phyloP scores from a whole-genome alignment of 2,329 filamentous ascomycete genomes.

The Lasiodiplodia citricola region DNA sequence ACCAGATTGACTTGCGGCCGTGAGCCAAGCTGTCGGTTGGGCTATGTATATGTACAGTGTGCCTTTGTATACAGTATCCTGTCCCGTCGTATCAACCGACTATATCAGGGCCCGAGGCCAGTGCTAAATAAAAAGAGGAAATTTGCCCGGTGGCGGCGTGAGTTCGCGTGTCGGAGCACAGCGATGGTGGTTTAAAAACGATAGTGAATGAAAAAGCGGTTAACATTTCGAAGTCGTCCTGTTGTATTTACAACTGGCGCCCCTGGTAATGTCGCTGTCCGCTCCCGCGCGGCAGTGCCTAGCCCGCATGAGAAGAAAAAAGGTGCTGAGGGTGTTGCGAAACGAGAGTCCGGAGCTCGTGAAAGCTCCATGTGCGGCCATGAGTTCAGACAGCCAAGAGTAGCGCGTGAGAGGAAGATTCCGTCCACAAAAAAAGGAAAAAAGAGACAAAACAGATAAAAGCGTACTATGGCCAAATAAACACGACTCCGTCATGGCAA shows the following conservation, averaged over 20 bases:
- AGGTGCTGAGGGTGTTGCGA: constrained; percentile 10
- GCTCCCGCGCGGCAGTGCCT: constrained; percentile 18
- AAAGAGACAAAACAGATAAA: constrained; percentile 6
- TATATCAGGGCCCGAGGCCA: background rate
- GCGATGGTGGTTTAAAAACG: background rate
- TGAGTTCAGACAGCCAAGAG: constrained; percentile 7
- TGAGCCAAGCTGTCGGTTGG: constrained; percentile 10
- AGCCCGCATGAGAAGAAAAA: constrained; percentile 15
- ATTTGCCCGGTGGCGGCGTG: constrained; percentile 10
- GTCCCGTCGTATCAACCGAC: background rate
- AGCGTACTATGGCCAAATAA: constrained; percentile 25
- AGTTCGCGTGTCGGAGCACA: constrained; percentile 16
- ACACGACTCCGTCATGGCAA: constrained; percentile 25
- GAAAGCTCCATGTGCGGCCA: constrained; percentile 14
- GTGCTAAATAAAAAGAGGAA: constrained; percentile 1
- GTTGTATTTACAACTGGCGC: constrained; percentile 9
- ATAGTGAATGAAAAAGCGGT: constrained; percentile 16
- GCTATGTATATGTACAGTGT: constrained; percentile 14
- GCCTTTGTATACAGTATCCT: background rate
- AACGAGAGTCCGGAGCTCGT: constrained; percentile 19
- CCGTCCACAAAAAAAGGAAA: constrained; percentile 15
- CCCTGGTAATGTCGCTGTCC: constrained; percentile 13
- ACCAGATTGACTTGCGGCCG: constrained; percentile 5
- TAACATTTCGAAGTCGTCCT: constrained; percentile 22
- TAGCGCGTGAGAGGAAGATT: constrained; percentile 16